phyloP scores from a whole-genome alignment of 1,284 basidiomycete genomes.

The Microbotryum scabiosae region DNA sequence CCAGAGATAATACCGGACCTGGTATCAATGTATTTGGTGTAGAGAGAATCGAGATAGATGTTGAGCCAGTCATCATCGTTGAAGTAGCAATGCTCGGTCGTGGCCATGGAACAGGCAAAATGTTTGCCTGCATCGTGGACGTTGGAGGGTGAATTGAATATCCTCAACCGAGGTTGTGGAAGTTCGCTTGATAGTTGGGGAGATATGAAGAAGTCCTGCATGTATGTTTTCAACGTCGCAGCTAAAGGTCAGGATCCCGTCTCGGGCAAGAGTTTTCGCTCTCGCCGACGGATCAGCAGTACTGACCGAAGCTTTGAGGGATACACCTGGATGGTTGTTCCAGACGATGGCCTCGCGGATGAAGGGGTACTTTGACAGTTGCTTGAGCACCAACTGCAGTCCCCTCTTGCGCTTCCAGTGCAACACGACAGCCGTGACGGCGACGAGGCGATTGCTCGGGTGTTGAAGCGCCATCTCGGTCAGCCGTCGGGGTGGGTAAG shows the following conservation, averaged over 20 bases:
- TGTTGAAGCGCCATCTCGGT: slow-evolving; percentile 1
- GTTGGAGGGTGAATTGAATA: slow-evolving; percentile 33
- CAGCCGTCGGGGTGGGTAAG: slow-evolving; percentile 9
- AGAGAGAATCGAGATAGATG: slow-evolving; percentile 29
- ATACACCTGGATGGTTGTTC: slow-evolving; percentile 29
- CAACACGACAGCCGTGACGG: slow-evolving; percentile 24
- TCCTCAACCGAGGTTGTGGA: slow-evolving; percentile 18
- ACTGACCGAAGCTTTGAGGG: slow-evolving; percentile 12
- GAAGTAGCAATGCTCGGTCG: slow-evolving; percentile 28
- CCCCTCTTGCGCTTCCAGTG: slow-evolving; percentile 23
- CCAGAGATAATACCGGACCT: neutral
- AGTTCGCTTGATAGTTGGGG: slow-evolving; percentile 5
- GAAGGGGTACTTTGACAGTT: slow-evolving; percentile 28
- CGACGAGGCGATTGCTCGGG: slow-evolving; percentile 7
- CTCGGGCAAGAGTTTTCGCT: neutral
- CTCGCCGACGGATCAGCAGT: no score
- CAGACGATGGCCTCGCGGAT: slow-evolving; percentile 34
- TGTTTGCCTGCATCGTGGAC: slow-evolving; percentile 27
- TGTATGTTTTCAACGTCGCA: no score
- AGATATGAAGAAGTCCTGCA: slow-evolving; percentile 15
- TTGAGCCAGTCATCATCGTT: slow-evolving; percentile 29
- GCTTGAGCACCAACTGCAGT: slow-evolving; percentile 22
- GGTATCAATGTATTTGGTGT: slow-evolving; percentile 23
- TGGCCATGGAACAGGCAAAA: slow-evolving; percentile 27
- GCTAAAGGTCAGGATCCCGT: no score